phyloP scores from a whole-genome alignment of 192 early-diverging fungal genomes.

The Phlyctochytrium bullatum region DNA sequence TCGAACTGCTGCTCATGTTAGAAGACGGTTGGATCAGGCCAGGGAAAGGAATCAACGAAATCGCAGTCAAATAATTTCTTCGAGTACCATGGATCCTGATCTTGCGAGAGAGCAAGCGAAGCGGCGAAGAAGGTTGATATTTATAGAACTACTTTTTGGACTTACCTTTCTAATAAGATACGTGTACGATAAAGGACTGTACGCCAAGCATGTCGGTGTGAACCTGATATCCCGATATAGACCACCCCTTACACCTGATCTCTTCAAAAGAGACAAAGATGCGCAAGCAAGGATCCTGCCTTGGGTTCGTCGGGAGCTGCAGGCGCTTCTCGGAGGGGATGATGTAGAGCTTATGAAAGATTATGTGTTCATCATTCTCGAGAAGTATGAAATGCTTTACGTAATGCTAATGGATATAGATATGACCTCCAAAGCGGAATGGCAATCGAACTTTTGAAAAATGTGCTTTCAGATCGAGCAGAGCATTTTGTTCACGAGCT shows the following conservation, averaged over 20 bases:
- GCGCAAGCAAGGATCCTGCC: conserved; percentile 16
- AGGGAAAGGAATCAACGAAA: too few relatives aligned
- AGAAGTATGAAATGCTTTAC: conserved; percentile 25
- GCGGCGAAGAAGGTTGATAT: not conserved
- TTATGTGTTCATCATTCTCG: conserved; percentile 26
- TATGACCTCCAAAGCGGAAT: conserved; percentile 28
- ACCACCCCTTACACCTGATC: conserved; percentile 15
- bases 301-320: conserved; percentile 38
- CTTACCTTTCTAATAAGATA: conserved; percentile 5
- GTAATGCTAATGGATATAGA: conserved; percentile 20
- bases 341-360: conserved; percentile 34
- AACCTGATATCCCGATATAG: conserved; percentile 13
- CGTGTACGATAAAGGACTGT: conserved; percentile 27
- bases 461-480: conserved; percentile 28
- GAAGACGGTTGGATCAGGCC: too few relatives aligned
- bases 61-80: not conserved
- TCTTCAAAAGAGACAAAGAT: conserved; percentile 5
- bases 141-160: not conserved
- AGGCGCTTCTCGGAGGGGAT: conserved; percentile 18
- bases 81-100: not conserved
- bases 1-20: too few relatives aligned
- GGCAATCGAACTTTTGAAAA: conserved; percentile 27
- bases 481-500: conserved; percentile 50
- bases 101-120: not conserved
- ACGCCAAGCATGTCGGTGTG: conserved; percentile 25